These are phyloP conservation scores for Colletotrichum siamense DNA, from an alignment of 2,329 filamentous ascomycete species.

Conservation along the genomic window DNA sequence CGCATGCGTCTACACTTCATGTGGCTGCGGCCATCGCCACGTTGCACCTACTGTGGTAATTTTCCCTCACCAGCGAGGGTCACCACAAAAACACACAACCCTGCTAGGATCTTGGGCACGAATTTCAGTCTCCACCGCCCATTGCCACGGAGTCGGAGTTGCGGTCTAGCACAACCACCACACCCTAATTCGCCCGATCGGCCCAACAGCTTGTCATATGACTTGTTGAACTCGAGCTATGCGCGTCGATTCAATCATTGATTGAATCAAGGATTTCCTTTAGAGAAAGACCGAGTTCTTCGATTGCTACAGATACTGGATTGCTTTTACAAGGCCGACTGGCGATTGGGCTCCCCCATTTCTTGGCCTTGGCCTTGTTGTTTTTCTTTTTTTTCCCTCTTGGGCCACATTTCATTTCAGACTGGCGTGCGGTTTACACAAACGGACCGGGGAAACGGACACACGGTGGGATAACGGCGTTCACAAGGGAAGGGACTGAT, in stretches of 20 bases:
- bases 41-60: not conserved
- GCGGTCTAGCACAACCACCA: not conserved
- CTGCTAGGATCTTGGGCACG: not conserved
- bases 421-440: not conserved
- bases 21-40: conserved; percentile 10
- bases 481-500: not conserved
- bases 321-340: not conserved
- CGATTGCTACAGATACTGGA: not conserved
- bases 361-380: not conserved
- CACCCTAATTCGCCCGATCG: not conserved
- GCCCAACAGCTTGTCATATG: not conserved
- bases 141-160: not conserved
- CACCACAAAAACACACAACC: not conserved
- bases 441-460: not conserved
- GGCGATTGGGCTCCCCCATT: not conserved
- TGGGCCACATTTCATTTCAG: not conserved
- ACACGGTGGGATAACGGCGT: not conserved
- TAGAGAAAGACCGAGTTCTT: not conserved
- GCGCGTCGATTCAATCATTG: not conserved
- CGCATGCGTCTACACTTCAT: not conserved
- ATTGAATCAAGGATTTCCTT: not conserved
- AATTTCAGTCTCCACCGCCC: not conserved
- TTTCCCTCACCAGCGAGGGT: not conserved
- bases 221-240: not conserved
- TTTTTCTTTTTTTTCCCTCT: not conserved